Evolutionary conservation across 2,329 filamentous ascomycete species (phyloP), one percentile per base, ranked within the genome.

Genomic region (Rhynchosporium agropyri): DNA sequence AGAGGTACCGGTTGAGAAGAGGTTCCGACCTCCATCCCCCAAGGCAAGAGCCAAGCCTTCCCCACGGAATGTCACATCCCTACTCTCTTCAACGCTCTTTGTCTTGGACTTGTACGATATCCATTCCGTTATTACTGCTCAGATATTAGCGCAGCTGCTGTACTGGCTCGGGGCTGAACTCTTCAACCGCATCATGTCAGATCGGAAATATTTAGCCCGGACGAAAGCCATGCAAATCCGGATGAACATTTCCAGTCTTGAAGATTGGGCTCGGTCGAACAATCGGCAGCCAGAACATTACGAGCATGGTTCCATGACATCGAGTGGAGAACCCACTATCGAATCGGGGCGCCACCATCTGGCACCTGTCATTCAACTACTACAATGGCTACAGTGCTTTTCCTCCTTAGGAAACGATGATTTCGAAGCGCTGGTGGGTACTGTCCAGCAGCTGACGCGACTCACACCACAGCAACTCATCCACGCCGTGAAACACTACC

Each of bases 151-250:
- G 3, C 95, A 99, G 73, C 82, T 99, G 1, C 83, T 98, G 50
- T 99, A 97, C 78, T 99, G 95, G 95, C 83, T 99, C 15, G 91
- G 93, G 6, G 91, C 94, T 0, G 95, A 99, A 77, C 85, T 98
- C 8, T 99, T 99, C 80, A 99, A 99, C 76, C 89, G 94, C 63
- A 91, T 99, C 76, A 97, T 99, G 91, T 94, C 91, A 36, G 97
- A 96, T 73, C 87, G 92, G 68, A 93, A 94, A 75, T 99, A 97
- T 73, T 82, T 99, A 9, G 94, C 95, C 5, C 85, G 95, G 59
- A 99, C 95, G 20, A 99, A 99, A 77, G 95, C 95, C 3, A 99
- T 99, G 95, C 95, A 99, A 76, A 98, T 99, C 70, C 91, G 95
- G 69, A 98, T 99, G 93, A 99, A 99, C 74, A 87, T 99, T 6